Base-by-base conservation (phyloP, 2,329 filamentous ascomycete genomes). In the Albifimbria verrucaria region DNA sequence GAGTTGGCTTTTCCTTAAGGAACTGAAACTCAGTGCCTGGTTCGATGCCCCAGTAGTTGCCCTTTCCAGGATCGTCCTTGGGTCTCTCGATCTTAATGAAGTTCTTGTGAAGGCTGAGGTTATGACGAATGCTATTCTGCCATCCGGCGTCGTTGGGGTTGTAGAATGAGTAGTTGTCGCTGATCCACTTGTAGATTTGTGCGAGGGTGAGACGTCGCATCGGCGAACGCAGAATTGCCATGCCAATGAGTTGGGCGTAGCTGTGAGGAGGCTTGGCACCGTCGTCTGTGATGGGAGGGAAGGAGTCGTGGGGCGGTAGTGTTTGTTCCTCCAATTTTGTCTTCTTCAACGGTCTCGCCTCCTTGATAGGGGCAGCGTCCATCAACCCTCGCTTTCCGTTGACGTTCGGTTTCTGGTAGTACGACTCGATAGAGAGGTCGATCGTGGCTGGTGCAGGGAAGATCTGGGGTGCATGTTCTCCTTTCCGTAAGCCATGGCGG, bases 171-270 rank as follows among this genome's bases (percentile, higher is more conserved):
- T 89, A 97, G 18, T 88, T 92, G 68, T 95, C 90, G n/a, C 91
- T 95, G 63, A 99, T 97, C 93, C 94, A 99, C 68, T 96, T 96
- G 80, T 97, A 99, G 62, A 99, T 99, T 70, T 97, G 92, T 23
- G 92, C 86, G 18, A 99, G 80, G 1, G 94, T 97, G 57, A 97
- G 79, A 50, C 90, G 88, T 55, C 92, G 86, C 56, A 87, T 85
- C 12, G 89, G 87, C 4, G 94, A 90, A 57, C 92, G 86, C 21
- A 97, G 78, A 62, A 99, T 97, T 49, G 94, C 92, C 92, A 97
- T 97, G 67, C 90, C 94, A 59, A 97, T 97, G 61, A 99, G 81
- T 62, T 89, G 89, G 20, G 94, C 93, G 68, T 99, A 99, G 74
- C 92, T 97, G 72, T 93, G 91, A 5, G 86, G 82, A 6, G 94